These are phyloP conservation scores for Arthromyces matolae DNA, from an alignment of 768 basidiomycete genomes.

Conservation along the genomic window DNA sequence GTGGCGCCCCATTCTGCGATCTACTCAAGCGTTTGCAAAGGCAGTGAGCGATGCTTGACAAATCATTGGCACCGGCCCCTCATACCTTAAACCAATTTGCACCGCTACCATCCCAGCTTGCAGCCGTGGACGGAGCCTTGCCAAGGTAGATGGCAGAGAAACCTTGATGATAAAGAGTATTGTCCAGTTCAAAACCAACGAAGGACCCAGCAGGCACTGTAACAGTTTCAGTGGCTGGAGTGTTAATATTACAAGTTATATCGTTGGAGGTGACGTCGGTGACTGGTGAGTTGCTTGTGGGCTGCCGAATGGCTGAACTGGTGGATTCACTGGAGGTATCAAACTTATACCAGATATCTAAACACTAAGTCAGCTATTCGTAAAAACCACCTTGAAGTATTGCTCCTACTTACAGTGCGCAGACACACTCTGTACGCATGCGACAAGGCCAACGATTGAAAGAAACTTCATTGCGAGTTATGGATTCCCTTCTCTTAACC, in stretches of 20 bases:
- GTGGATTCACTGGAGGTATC: constrained; percentile 11
- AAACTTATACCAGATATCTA: constrained; percentile 17
- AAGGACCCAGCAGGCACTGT: constrained; percentile 23
- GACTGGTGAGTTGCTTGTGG: constrained; percentile 16
- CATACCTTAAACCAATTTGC: constrained; percentile 40
- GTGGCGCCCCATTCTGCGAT: constrained; percentile 24
- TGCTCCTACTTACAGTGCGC: constrained; percentile 10
- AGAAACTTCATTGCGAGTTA: constrained; percentile 9
- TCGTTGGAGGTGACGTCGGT: constrained; percentile 16
- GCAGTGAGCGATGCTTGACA: too few relatives aligned
- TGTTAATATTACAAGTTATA: constrained; percentile 22
- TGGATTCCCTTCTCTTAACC: neutral
- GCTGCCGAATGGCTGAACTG: constrained; percentile 14
- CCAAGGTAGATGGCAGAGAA: constrained; percentile 34
- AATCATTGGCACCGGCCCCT: too few relatives aligned
- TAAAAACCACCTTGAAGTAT: neutral
- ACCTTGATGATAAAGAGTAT: constrained; percentile 26
- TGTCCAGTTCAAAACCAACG: constrained; percentile 26
- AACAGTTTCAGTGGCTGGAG: constrained; percentile 21
- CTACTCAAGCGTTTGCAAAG: constrained; percentile 8
- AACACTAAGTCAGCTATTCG: neutral
- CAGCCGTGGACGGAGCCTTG: constrained; percentile 31
- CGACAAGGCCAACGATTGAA: constrained; percentile 8
- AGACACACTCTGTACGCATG: constrained; percentile 9
- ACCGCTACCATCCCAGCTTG: constrained; percentile 34